Evolutionary conservation across 2,329 filamentous ascomycete species (phyloP).

Genomic region (Cladosporium colombiae): DNA sequence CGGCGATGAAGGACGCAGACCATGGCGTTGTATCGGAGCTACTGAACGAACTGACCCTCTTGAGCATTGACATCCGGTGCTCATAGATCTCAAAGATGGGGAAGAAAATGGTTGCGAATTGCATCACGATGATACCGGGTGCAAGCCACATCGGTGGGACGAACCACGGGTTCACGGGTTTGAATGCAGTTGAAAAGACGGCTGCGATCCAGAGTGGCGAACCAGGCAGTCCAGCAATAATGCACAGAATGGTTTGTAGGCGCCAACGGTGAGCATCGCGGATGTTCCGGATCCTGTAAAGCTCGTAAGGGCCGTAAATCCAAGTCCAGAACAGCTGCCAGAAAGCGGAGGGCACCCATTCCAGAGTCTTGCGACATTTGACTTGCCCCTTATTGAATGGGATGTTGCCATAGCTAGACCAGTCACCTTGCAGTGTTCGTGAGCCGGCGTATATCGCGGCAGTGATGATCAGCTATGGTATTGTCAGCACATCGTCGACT

Average conservation of each 20-base stretch:
- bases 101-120: slow-evolving; percentile 64
- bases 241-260: slow-evolving; percentile 59
- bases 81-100: slow-evolving; percentile 60
- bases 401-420: slow-evolving; percentile 28
- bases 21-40: background rate
- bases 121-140: slow-evolving; percentile 62
- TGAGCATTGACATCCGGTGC: slow-evolving; percentile 37
- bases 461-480: slow-evolving; percentile 25
- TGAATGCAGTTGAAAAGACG: slow-evolving; percentile 56
- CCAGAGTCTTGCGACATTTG: slow-evolving; percentile 47
- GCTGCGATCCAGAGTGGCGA: slow-evolving; percentile 65
- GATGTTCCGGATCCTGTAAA: slow-evolving; percentile 63
- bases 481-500: background rate
- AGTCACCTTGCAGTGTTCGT: slow-evolving; percentile 30
- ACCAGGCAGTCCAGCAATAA: slow-evolving; percentile 58
- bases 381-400: slow-evolving; percentile 29
- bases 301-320: slow-evolving; percentile 61
- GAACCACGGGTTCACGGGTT: slow-evolving; percentile 52
- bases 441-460: slow-evolving; percentile 27
- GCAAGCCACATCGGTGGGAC: slow-evolving; percentile 65
- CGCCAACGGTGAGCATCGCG: slow-evolving; percentile 68
- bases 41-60: slow-evolving; percentile 5
- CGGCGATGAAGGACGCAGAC: background rate
- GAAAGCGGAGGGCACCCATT: slow-evolving; percentile 63
- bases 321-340: slow-evolving; percentile 68